Evolutionary conservation across 2,329 filamentous ascomycete species (phyloP).

Genomic region (Xylariaceae sp.): DNA sequence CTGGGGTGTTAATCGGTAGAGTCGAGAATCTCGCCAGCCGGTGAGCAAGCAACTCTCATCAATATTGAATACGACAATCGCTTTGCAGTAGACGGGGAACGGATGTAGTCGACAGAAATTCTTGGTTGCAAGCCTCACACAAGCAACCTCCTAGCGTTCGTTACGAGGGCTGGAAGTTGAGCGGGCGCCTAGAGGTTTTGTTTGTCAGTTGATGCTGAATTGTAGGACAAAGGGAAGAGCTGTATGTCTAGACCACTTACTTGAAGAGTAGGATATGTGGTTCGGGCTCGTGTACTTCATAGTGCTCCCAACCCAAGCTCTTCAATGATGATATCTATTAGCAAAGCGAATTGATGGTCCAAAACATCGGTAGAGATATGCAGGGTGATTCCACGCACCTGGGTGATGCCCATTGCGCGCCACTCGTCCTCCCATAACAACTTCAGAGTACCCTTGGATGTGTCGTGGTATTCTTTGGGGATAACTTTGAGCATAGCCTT

Average conservation of each 20-base stretch:
- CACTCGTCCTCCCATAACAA: slow-evolving; percentile 98
- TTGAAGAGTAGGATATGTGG: slow-evolving; percentile 98
- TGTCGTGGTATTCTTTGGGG: slow-evolving; percentile 89
- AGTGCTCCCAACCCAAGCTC: slow-evolving; percentile 99
- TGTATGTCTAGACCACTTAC: slow-evolving; percentile 50
- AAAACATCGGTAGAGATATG: too few species aligned
- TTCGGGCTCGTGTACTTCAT: slow-evolving; percentile 97
- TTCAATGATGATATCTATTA: too few species aligned
- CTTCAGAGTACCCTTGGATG: slow-evolving; percentile 85
- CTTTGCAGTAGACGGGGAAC: slow-evolving; percentile 28
- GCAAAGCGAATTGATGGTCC: too few species aligned
- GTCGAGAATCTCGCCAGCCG: slow-evolving; percentile 23
- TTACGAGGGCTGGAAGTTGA: slow-evolving; percentile 75
- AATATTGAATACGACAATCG: slow-evolving; percentile 30
- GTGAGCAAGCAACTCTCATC: slow-evolving; percentile 26
- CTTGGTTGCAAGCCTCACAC: slow-evolving; percentile 11
- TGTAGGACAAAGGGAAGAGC: background rate
- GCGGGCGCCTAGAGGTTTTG: slow-evolving; percentile 57
- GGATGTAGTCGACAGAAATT: slow-evolving; percentile 19
- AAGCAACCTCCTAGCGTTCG: slow-evolving; percentile 29
- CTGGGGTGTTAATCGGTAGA: slow-evolving; percentile 10
- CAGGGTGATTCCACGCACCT: slow-evolving; percentile 69
- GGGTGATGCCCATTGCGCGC: slow-evolving; percentile 93
- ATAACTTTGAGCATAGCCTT: slow-evolving; percentile 98
- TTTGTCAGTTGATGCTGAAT: slow-evolving; percentile 11